Evolutionary conservation across 2,329 filamentous ascomycete genomes (phyloP).

Genomic region (Alternaria hordeiaustralica): DNA sequence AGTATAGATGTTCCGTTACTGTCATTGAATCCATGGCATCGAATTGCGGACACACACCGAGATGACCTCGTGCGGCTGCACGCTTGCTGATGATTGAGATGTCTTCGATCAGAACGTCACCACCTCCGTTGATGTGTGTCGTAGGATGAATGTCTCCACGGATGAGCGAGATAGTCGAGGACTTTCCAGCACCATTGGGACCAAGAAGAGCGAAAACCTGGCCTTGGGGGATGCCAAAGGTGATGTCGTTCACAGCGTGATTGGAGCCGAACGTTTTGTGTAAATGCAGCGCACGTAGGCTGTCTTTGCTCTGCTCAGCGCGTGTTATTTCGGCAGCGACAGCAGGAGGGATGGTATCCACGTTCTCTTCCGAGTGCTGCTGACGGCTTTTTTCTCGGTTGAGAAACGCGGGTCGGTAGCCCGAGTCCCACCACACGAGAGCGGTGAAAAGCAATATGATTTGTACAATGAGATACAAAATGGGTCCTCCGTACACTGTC

Average conservation of each 20-base stretch:
- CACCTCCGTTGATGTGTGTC: slow-evolving; percentile 61
- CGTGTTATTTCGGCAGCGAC: slow-evolving; percentile 69
- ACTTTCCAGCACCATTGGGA: slow-evolving; percentile 91
- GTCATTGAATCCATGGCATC: slow-evolving; percentile 89
- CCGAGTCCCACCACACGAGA: slow-evolving; percentile 81
- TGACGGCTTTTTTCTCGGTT: slow-evolving; percentile 43
- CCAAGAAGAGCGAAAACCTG: slow-evolving; percentile 90
- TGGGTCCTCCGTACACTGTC: slow-evolving; percentile 79
- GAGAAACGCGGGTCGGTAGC: slow-evolving; percentile 63
- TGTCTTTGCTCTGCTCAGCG: slow-evolving; percentile 67
- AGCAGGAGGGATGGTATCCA: slow-evolving; percentile 59
- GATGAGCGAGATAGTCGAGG: slow-evolving; percentile 86
- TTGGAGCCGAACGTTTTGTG: slow-evolving; percentile 80
- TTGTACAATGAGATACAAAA: slow-evolving; percentile 81
- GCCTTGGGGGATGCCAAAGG: slow-evolving; percentile 78
- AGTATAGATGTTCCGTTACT: slow-evolving; percentile 81
- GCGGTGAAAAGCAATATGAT: slow-evolving; percentile 72
- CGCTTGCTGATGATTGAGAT: slow-evolving; percentile 76
- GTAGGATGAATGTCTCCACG: slow-evolving; percentile 84
- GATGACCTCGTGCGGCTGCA: slow-evolving; percentile 72
- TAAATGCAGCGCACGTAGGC: slow-evolving; percentile 78
- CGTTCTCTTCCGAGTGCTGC: slow-evolving; percentile 52
- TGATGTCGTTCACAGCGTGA: slow-evolving; percentile 82
- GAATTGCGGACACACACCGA: slow-evolving; percentile 86
- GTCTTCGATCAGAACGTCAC: slow-evolving; percentile 81